A percentile compares a stretch with the other conserved stretches of the same genome.
Evolutionary conservation across 352 stramenopile species (phyloP).

Genomic region (Phytophthora sp.): DNA sequence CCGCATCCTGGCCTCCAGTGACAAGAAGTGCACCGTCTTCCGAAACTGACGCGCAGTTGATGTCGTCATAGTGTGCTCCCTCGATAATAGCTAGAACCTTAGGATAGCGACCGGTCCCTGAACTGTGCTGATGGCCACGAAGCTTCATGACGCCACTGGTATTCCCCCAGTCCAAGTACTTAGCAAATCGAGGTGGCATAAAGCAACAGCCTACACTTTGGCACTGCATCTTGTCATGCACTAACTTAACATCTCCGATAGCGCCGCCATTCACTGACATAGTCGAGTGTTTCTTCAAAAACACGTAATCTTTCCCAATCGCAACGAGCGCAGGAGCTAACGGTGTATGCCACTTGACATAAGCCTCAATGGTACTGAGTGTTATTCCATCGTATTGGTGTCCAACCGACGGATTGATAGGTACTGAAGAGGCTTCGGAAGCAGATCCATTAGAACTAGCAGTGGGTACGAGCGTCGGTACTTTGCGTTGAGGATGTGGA

Average conservation of each 20-base stretch:
- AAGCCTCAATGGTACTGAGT: constrained; percentile 68
- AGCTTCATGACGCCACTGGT: constrained; percentile 67
- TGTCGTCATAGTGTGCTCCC: constrained; percentile 55
- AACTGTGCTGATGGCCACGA: constrained; percentile 50
- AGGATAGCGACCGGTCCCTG: constrained; percentile 47
- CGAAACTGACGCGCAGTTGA: constrained; percentile 68
- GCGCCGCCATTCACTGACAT: constrained; percentile 40
- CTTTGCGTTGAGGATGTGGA: constrained; percentile 69
- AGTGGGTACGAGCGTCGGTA: constrained; percentile 41
- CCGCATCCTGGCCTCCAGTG: constrained; percentile 67
- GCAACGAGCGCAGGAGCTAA: constrained; percentile 70
- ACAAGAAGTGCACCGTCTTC: constrained; percentile 67
- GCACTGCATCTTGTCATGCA: constrained; percentile 72
- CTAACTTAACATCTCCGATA: constrained; percentile 62
- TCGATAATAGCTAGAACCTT: constrained; percentile 76
- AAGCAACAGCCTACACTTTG: constrained; percentile 54
- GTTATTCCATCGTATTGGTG: constrained; percentile 66
- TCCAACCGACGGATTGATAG: constrained; percentile 29
- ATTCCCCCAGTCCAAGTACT: constrained; percentile 74
- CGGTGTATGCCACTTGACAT: constrained; percentile 78
- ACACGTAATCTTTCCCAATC: constrained; percentile 82
- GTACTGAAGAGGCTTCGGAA: constrained; percentile 1
- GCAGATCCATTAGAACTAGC: background rate
- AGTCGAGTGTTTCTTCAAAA: constrained; percentile 60
- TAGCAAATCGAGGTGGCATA: constrained; percentile 71